These are phyloP conservation scores for Rhododendron vialii DNA, from an alignment of 148 eudicot genomes.

Conservation along the genomic window DNA sequence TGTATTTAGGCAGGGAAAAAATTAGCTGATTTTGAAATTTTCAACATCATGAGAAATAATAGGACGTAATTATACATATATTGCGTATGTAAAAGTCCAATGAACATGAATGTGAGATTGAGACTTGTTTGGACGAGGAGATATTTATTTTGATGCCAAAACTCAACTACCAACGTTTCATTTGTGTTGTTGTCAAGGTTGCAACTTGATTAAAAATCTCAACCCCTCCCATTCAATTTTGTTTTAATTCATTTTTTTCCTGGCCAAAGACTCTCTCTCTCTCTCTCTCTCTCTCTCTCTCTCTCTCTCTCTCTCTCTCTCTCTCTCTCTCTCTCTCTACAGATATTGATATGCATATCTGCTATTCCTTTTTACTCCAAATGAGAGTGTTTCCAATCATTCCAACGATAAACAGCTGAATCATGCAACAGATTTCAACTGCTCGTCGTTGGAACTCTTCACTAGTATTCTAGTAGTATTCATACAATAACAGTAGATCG, in stretches of 20 bases:
- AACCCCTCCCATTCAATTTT: background rate
- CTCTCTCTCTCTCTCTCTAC: background rate
- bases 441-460: no score
- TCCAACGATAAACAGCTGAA: no score
- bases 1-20: background rate
- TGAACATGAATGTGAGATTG: background rate
- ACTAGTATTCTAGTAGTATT: no score
- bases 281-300: no score
- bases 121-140: background rate
- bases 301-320: background rate
- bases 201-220: slow-evolving; percentile 7
- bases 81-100: background rate
- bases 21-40: background rate
- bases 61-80: background rate
- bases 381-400: background rate
- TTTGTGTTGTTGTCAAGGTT: background rate
- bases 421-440: background rate
- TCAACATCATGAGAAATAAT: no score
- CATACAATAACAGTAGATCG: no score
- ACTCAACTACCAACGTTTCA: background rate
- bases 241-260: background rate
- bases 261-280: background rate
- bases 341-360: background rate
- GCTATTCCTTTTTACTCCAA: background rate
- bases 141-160: background rate